phyloP scores from a whole-genome alignment of 148 eudicot genomes.

The Linanthus parryae region DNA sequence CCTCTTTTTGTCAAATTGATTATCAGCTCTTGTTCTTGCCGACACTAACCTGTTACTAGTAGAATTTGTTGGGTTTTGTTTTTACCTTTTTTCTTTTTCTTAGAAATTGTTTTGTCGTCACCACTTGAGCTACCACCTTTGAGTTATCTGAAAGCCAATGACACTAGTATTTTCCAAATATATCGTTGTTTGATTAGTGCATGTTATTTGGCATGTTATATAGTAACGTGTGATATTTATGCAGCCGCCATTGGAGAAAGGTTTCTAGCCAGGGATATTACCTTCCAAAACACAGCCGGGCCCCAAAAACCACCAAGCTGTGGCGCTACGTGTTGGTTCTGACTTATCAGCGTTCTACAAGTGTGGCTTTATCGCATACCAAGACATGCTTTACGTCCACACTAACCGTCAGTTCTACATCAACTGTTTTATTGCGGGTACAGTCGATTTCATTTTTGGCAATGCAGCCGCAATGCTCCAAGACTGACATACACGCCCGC shows the following conservation, averaged over 20 bases:
- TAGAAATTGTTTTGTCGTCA: no score
- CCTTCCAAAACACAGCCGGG: conserved; percentile 34
- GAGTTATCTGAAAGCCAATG: no score
- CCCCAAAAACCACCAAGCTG: conserved; percentile 34
- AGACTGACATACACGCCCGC: conserved; percentile 14
- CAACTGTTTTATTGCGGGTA: conserved; percentile 26
- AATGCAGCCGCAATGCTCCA: conserved; percentile 33
- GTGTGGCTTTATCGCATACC: conserved; percentile 31
- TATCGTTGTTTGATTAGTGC: no score
- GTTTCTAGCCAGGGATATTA: conserved; percentile 27
- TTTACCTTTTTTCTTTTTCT: no score
- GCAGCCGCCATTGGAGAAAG: conserved; percentile 29
- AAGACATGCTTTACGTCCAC: conserved; percentile 30
- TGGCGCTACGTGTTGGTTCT: conserved; percentile 28
- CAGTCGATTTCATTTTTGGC: conserved; percentile 34
- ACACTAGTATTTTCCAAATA: no score
- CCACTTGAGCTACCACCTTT: no score
- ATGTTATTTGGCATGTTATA: no score
- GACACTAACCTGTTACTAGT: no score
- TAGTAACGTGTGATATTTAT: no score
- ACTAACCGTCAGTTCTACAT: conserved; percentile 26
- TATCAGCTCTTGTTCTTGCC: no score
- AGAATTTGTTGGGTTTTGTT: no score
- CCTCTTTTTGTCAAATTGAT: no score
- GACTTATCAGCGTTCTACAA: conserved; percentile 26